These are phyloP conservation scores for Flaveria trinervia DNA, from an alignment of 129 eudicot species.

Conservation along the genomic window DNA sequence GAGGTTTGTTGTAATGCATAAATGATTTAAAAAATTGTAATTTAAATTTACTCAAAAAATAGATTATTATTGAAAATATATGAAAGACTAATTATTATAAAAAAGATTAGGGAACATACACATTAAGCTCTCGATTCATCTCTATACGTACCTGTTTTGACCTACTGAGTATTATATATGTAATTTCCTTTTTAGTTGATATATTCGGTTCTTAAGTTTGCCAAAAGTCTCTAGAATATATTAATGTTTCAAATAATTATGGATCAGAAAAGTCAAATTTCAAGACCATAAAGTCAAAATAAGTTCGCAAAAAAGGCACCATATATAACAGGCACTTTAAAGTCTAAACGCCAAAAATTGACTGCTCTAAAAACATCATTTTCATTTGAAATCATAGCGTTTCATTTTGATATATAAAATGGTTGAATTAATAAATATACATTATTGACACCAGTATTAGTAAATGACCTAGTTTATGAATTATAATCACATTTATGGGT, in stretches of 20 bases:
- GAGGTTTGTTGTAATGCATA: too few relatives aligned
- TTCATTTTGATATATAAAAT: background rate
- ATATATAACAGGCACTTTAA: background rate
- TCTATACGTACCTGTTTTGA: too few relatives aligned
- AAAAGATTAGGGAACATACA: too few relatives aligned
- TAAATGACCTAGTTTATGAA: background rate
- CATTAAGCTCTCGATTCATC: too few relatives aligned
- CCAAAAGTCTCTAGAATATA: background rate
- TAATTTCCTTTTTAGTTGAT: background rate
- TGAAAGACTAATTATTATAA: too few relatives aligned
- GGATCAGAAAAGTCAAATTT: constrained; percentile 31
- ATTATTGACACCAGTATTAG: background rate
- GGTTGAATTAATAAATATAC: constrained; percentile 13
- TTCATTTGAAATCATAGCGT: background rate
- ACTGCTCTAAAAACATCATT: constrained; percentile 7
- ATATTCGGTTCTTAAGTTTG: background rate
- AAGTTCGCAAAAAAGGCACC: constrained; percentile 18
- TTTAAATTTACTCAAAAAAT: too few relatives aligned
- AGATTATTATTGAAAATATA: too few relatives aligned
- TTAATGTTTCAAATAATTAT: background rate
- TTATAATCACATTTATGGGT: background rate
- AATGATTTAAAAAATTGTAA: too few relatives aligned
- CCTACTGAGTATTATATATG: background rate
- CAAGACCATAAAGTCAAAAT: constrained; percentile 21
- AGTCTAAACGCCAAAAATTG: constrained; percentile 11